Evolutionary conservation across 2,329 filamentous ascomycete genomes (phyloP), one percentile per base, ranked within the genome.

Genomic region (Fusarium aywerte): DNA sequence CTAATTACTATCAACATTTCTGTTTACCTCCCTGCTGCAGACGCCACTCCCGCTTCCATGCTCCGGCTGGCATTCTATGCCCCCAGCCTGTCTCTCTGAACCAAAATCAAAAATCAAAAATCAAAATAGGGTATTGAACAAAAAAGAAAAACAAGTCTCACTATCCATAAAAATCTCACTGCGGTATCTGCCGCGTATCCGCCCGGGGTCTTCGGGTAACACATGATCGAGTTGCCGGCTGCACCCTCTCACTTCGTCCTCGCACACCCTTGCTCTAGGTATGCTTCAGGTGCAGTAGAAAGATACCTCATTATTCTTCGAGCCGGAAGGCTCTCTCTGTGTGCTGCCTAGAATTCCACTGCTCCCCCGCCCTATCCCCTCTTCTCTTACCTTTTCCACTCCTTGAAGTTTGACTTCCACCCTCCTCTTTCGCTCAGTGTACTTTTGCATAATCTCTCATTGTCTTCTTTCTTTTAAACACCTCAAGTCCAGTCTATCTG

Each of bases 161-260:
- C 61, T n/a, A n/a, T n/a, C n/a, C 45, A 31, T 52, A 40, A n/a
- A 57, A 62, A 66, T 52, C 57, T 58, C 57, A 45, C 23, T 36
- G 43, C 62, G 51, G 62, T 50, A 62, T 58, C 63, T 67, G 47
- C 63, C 62, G 62, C 43, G 36, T 47, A 58, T 47, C 43, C 55
- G 48, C 67, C 55, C 43, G 62, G 53, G 57, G 50, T 67, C 62
- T 55, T 67, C 58, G 66, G 62, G 56, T 62, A 60, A 65, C 63
- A 65, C 53, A 54, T 48, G 56, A 54, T 62, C 48, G 58, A 56
- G 56, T 58, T 56, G 39, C 43, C 33, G 20, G 15, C 8, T 25
- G 29, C 16, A 16, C 29, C 31, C 16, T 20, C 18, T 47, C 21
- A 35, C 16, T 33, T 40, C 15, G 32, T 16, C 33, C 27, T 31